Evolutionary conservation across 164 flowering plant species (phyloP).

Genomic region (Berberis thunbergii): DNA sequence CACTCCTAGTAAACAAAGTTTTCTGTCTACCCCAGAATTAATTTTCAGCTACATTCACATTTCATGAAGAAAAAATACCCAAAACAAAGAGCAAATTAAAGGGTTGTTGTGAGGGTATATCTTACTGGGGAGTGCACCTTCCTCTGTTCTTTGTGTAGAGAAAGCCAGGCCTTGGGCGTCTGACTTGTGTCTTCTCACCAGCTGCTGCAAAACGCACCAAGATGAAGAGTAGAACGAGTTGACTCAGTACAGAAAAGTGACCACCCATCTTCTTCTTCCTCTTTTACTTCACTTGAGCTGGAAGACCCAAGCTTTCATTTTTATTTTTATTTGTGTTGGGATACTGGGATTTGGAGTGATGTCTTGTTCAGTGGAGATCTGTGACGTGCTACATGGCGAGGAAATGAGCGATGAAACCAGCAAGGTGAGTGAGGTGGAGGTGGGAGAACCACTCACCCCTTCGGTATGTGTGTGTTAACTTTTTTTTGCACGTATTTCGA

Average conservation of each 20-base stretch:
- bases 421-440: too few species aligned
- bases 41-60: not conserved
- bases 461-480: too few species aligned
- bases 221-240: not conserved
- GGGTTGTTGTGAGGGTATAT: constrained; percentile 3
- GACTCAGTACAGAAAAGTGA: not conserved
- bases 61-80: not conserved
- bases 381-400: too few species aligned
- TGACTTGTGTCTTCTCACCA: constrained; percentile 5
- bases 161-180: constrained; percentile 32
- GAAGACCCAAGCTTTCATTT: not conserved
- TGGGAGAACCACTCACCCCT: too few species aligned
- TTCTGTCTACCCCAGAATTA: too few species aligned
- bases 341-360: too few species aligned
- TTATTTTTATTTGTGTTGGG: not conserved
- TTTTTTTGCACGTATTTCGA: too few species aligned
- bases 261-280: not conserved
- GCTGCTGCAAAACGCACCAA: not conserved
- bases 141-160: constrained; percentile 59
- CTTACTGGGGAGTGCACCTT: constrained; percentile 73
- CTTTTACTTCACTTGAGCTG: not conserved
- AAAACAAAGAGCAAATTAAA: not conserved
- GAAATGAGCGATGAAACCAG: too few species aligned
- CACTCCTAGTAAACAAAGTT: too few species aligned
- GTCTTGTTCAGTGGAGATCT: too few species aligned